phyloP scores from a whole-genome alignment of 306 rosid species.

The Malus orientalis region DNA sequence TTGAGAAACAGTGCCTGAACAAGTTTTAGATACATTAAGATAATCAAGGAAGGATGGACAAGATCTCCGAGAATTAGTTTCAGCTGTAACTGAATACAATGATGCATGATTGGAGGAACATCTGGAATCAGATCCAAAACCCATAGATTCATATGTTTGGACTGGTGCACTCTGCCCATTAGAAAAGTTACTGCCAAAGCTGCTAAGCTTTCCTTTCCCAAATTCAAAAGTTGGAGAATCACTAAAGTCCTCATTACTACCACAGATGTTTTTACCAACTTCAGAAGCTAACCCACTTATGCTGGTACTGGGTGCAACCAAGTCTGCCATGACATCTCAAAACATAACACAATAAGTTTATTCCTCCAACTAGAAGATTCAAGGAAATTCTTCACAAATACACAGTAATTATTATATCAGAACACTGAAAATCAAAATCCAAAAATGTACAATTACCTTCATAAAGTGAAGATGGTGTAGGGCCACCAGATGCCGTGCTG shows the following conservation, averaged over 20 bases:
- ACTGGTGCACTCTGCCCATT: slow-evolving; percentile 26
- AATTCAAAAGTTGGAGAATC: slow-evolving; percentile 32
- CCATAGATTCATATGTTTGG: slow-evolving; percentile 37
- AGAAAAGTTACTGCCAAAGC: slow-evolving; percentile 24
- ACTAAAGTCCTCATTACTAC: slow-evolving; percentile 22
- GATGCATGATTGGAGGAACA: slow-evolving; percentile 40
- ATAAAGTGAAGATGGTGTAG: slow-evolving; percentile 28
- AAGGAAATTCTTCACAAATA: slow-evolving; percentile 1
- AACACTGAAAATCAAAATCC: slow-evolving; percentile 9
- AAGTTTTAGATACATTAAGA: slow-evolving; percentile 46
- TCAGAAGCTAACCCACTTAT: slow-evolving; percentile 26
- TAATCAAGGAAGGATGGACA: slow-evolving; percentile 92
- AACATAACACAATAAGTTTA: slow-evolving; percentile 13
- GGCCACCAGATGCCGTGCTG: slow-evolving; percentile 24
- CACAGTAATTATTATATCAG: not conserved
- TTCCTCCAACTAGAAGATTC: slow-evolving; percentile 6
- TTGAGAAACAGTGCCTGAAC: slow-evolving; percentile 44
- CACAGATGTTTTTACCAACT: slow-evolving; percentile 25
- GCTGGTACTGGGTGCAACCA: slow-evolving; percentile 11
- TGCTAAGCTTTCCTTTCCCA: slow-evolving; percentile 30
- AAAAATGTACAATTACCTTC: slow-evolving; percentile 39
- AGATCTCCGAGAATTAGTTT: slow-evolving; percentile 56
- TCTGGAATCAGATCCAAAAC: slow-evolving; percentile 32
- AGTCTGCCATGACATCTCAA: slow-evolving; percentile 23
- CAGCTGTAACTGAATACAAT: slow-evolving; percentile 30